phyloP scores from a whole-genome alignment of 768 basidiomycete species.

The Leucosporidium yakuticum region DNA sequence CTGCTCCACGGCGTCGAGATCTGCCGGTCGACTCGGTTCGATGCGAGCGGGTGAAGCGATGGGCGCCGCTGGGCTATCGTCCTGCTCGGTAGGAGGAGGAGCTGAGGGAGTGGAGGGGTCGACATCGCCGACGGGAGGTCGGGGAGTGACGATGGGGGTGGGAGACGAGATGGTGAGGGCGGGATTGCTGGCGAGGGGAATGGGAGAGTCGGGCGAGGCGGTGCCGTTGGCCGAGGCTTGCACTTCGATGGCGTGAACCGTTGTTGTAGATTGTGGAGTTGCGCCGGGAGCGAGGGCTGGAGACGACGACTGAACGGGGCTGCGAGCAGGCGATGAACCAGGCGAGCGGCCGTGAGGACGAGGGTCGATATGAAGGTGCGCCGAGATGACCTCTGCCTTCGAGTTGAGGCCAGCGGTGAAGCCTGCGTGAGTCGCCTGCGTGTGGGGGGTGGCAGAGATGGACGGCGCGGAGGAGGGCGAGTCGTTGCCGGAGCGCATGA shows the following conservation, averaged over 20 bases:
- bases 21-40: not conserved
- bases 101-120: not conserved
- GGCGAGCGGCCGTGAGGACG: not conserved
- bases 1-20: conserved; percentile 22
- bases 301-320: not conserved
- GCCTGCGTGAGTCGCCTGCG: not conserved
- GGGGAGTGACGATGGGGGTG: conserved; percentile 15
- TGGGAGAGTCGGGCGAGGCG: not conserved
- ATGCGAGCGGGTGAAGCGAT: not conserved
- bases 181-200: not conserved
- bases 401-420: conserved; percentile 8
- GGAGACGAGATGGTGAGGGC: conserved; percentile 17
- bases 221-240: not conserved
- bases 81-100: not conserved
- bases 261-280: not conserved
- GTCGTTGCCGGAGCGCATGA: conserved; percentile 7
- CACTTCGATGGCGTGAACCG: not conserved
- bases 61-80: not conserved
- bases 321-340: not conserved
- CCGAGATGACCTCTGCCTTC: conserved; percentile 24
- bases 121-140: not conserved
- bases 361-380: conserved; percentile 31
- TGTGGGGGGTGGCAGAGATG: not conserved
- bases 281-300: not conserved
- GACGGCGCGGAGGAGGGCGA: not conserved